These are phyloP conservation scores for Apiospora rasikravindrae DNA, from an alignment of 2,329 filamentous ascomycete genomes.

Conservation along the genomic window DNA sequence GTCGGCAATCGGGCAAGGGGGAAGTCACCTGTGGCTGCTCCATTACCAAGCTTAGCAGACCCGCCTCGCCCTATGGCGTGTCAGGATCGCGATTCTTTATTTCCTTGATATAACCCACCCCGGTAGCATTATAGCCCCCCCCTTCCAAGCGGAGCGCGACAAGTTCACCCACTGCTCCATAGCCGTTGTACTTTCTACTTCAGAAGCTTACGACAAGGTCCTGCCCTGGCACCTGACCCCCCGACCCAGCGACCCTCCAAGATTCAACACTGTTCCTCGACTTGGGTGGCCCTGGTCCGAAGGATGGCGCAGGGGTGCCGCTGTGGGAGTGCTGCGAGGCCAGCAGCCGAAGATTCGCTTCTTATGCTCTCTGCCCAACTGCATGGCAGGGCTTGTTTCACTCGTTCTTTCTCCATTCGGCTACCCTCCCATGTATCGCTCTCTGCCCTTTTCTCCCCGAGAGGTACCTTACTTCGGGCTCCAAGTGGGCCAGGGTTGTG, in stretches of 20 bases:
- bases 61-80: conserved; percentile 40
- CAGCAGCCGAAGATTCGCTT: conserved; percentile 41
- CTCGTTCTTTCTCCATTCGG: conserved; percentile 40
- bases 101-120: conserved; percentile 41
- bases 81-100: conserved; percentile 38
- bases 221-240: conserved; percentile 16
- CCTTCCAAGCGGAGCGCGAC: conserved; percentile 36
- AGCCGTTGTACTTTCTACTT: conserved; percentile 16
- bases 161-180: conserved; percentile 16
- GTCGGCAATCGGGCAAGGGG: conserved; percentile 41
- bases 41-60: conserved; percentile 34
- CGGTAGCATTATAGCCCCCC: conserved; percentile 41
- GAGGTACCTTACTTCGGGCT: conserved; percentile 3
- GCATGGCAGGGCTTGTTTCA: conserved; percentile 54
- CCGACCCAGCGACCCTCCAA: conserved; percentile 17
- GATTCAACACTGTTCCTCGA: conserved; percentile 11
- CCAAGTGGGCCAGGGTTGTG: conserved; percentile 11
- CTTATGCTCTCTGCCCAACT: conserved; percentile 47
- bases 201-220: conserved; percentile 11
- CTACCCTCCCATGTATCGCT: conserved; percentile 24
- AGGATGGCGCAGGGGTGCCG: conserved; percentile 30
- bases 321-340: conserved; percentile 36
- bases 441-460: background rate
- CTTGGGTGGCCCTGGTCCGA: conserved; percentile 14
- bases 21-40: conserved; percentile 36